These are phyloP conservation scores for Hansfordia pulvinata DNA, from an alignment of 2,329 filamentous ascomycete species.

Conservation along the genomic window DNA sequence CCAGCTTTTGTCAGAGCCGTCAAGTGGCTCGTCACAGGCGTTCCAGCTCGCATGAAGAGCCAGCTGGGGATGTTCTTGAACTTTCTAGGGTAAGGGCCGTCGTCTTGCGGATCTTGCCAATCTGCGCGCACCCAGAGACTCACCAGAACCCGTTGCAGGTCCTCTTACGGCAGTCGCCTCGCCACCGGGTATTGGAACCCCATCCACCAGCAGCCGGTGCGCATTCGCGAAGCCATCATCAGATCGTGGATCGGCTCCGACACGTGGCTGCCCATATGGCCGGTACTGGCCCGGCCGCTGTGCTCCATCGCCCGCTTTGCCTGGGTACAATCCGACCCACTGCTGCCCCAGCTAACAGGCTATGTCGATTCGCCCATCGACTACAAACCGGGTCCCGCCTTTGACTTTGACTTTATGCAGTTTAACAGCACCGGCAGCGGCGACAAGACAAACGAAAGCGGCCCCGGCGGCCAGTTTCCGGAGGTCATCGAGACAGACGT, in stretches of 20 bases:
- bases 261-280: conserved; percentile 40
- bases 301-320: conserved; percentile 37
- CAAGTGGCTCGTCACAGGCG: conserved; percentile 27
- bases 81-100: conserved; percentile 1
- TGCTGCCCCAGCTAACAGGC: conserved; percentile 39
- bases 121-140: background rate
- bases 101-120: background rate
- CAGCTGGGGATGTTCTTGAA: too few species aligned
- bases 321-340: conserved; percentile 40
- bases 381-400: conserved; percentile 35
- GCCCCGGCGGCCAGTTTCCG: conserved; percentile 20
- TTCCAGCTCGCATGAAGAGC: too few species aligned
- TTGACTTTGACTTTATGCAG: conserved; percentile 49
- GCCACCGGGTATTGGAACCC: conserved; percentile 55
- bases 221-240: conserved; percentile 47
- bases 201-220: conserved; percentile 44
- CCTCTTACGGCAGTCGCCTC: conserved; percentile 46
- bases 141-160: conserved; percentile 26
- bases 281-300: conserved; percentile 40
- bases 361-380: conserved; percentile 39
- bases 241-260: conserved; percentile 48
- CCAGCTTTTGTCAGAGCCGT: conserved; percentile 37
- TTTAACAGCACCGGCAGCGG: conserved; percentile 27
- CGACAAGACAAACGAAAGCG: too few species aligned
- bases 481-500: conserved; percentile 65